A percentile compares a stretch with the other conserved stretches of the same genome.
Evolutionary conservation across 1,139 yeast species (phyloP).

Genomic region (Debaryomycetaceae sp.): DNA sequence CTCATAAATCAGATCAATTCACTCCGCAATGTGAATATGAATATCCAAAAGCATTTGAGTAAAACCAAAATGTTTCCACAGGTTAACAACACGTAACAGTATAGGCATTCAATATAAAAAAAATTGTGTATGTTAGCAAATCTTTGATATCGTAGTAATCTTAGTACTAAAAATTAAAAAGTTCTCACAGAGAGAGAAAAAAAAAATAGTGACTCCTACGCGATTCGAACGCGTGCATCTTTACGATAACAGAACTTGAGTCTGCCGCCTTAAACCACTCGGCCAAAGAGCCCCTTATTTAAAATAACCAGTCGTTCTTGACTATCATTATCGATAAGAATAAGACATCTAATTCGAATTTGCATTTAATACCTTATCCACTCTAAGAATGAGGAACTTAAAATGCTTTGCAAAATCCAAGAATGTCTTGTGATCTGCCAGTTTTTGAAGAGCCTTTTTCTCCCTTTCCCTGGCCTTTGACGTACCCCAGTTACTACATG

Average conservation of each 20-base stretch:
- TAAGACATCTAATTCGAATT: too few relatives aligned
- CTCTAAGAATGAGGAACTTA: too few relatives aligned
- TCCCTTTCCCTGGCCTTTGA: too few relatives aligned
- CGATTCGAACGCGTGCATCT: constrained; percentile 23
- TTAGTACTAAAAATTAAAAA: background rate
- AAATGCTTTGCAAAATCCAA: too few relatives aligned
- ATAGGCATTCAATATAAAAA: background rate
- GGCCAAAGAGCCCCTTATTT: constrained; percentile 23
- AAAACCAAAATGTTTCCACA: background rate
- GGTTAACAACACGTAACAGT: background rate
- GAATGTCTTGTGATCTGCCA: too few relatives aligned
- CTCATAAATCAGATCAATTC: constrained; percentile 27
- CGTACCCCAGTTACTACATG: too few relatives aligned
- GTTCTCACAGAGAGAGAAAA: constrained; percentile 1
- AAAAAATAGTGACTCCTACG: constrained; percentile 19
- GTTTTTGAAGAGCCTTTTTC: too few relatives aligned
- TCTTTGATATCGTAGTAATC: background rate
- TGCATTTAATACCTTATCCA: too few relatives aligned
- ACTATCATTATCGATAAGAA: too few relatives aligned
- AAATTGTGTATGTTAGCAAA: background rate
- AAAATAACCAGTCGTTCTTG: too few relatives aligned
- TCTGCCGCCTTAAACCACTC: constrained; percentile 34
- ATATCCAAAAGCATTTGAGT: constrained; percentile 10
- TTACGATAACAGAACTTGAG: constrained; percentile 34
- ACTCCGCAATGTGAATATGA: constrained; percentile 21